Conservation (phyloP, 768 basidiomycete species). For the Trichaptum fuscoviolaceum region DNA sequence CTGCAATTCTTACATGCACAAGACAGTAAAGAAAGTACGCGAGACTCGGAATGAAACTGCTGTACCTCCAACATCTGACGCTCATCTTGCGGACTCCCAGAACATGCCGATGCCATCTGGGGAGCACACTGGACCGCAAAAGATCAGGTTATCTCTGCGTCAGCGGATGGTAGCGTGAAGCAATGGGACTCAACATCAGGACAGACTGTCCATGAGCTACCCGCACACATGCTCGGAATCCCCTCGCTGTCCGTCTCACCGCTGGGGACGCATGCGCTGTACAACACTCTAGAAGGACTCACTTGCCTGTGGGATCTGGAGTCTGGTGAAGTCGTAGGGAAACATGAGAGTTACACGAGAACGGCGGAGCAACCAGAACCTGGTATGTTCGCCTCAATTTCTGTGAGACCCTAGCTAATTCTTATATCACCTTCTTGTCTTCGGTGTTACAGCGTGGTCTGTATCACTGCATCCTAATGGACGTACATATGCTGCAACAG, state of each 20-base stretch:
- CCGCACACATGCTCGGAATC: slow-evolving; percentile 80
- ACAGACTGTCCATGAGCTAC: slow-evolving; percentile 51
- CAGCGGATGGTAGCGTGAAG: slow-evolving; percentile 73
- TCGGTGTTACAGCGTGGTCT: slow-evolving; percentile 59
- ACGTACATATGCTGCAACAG: slow-evolving; percentile 69
- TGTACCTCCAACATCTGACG: slow-evolving; percentile 12
- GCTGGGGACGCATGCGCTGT: slow-evolving; percentile 57
- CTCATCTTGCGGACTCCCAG: slow-evolving; percentile 41
- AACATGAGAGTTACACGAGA: slow-evolving; percentile 68
- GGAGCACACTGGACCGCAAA: slow-evolving; percentile 64
- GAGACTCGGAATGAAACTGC: slow-evolving; percentile 1
- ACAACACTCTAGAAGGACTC: slow-evolving; percentile 81
- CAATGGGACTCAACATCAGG: slow-evolving; percentile 68
- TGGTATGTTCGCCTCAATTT: slow-evolving; percentile 41
- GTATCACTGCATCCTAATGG: slow-evolving; percentile 76
- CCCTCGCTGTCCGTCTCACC: slow-evolving; percentile 72
- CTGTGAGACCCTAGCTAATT: background rate
- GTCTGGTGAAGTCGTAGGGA: slow-evolving; percentile 53
- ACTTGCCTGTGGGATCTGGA: slow-evolving; percentile 71
- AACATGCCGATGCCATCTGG: slow-evolving; percentile 78
- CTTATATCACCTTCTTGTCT: background rate
- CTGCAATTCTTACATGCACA: slow-evolving; percentile 68
- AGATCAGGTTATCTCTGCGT: slow-evolving; percentile 62
- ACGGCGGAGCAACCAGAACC: slow-evolving; percentile 54
- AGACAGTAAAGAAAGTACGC: slow-evolving; percentile 72